A percentile compares a stretch with the other conserved stretches of the same genome.
phyloP scores from a whole-genome alignment of 148 eudicot species.

The Vaccinium darrowii region DNA sequence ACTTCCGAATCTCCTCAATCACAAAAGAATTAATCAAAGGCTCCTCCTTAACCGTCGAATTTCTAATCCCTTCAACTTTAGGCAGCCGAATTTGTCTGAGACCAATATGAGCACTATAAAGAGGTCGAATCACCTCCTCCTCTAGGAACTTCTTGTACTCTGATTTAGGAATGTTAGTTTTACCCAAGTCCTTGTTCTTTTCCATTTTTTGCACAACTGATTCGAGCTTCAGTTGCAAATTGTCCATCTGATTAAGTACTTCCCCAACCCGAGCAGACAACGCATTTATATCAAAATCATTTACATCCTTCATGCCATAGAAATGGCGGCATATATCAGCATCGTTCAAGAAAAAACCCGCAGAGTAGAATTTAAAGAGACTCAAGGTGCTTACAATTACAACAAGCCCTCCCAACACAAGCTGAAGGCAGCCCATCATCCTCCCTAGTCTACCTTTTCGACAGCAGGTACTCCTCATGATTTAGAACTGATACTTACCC shows the following conservation, averaged over 20 bases:
- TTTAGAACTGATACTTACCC: slow-evolving; percentile 12
- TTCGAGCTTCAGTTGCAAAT: slow-evolving; percentile 73
- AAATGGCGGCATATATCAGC: slow-evolving; percentile 81
- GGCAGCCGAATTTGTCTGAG: slow-evolving; percentile 90
- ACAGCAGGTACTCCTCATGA: slow-evolving; percentile 49
- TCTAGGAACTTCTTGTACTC: slow-evolving; percentile 78
- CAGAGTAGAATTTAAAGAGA: slow-evolving; percentile 66
- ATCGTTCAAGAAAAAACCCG: slow-evolving; percentile 69
- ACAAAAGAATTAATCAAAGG: slow-evolving; percentile 79
- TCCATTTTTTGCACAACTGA: slow-evolving; percentile 61
- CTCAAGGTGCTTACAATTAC: slow-evolving; percentile 71
- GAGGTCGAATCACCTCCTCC: slow-evolving; percentile 73
- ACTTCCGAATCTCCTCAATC: slow-evolving; percentile 90
- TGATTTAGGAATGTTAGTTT: slow-evolving; percentile 38
- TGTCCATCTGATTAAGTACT: slow-evolving; percentile 78
- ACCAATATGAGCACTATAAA: slow-evolving; percentile 80
- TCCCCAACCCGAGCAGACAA: slow-evolving; percentile 63
- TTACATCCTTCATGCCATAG: slow-evolving; percentile 37
- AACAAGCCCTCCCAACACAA: slow-evolving; percentile 73
- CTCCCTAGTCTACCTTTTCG: slow-evolving; percentile 55
- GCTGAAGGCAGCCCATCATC: slow-evolving; percentile 65
- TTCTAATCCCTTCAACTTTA: slow-evolving; percentile 36
- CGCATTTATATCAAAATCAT: slow-evolving; percentile 57
- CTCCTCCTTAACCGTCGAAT: slow-evolving; percentile 52
- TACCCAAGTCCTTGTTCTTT: slow-evolving; percentile 42